Evolutionary conservation across 352 stramenopile species (phyloP).

Genomic region (Phytophthora pseudosyringae): DNA sequence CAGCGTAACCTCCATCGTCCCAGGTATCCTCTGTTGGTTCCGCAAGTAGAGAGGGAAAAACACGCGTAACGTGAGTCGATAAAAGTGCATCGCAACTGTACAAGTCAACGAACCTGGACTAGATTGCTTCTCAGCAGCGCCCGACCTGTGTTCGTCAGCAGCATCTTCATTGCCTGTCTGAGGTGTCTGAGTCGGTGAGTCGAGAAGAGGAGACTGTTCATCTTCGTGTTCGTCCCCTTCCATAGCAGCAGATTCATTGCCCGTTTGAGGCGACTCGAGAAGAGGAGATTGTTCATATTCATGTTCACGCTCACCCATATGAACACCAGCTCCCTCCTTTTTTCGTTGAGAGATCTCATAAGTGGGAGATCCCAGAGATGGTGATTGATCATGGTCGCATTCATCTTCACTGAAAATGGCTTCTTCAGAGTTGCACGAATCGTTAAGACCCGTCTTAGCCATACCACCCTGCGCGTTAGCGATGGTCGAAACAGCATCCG

Average conservation of each 20-base stretch:
- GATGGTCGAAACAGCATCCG: not conserved
- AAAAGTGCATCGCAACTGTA: constrained; percentile 4
- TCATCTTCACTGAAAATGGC: constrained; percentile 2
- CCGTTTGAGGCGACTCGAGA: constrained; percentile 3
- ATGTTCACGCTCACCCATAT: not conserved
- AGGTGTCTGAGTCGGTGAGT: constrained; percentile 25
- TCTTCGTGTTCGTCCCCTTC: constrained; percentile 11
- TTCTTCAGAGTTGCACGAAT: constrained; percentile 1
- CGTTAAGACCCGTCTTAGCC: not conserved
- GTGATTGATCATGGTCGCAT: constrained; percentile 1
- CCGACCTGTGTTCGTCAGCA: constrained; percentile 44
- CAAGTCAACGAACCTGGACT: constrained; percentile 42
- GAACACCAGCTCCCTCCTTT: not conserved
- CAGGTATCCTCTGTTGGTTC: constrained; percentile 21
- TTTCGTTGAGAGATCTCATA: constrained; percentile 1
- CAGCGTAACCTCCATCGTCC: constrained; percentile 27
- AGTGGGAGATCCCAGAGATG: not conserved
- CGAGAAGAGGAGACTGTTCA: constrained; percentile 13
- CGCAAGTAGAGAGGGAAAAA: not conserved
- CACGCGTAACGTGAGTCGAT: constrained; percentile 1
- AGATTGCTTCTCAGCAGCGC: constrained; percentile 35
- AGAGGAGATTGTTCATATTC: constrained; percentile 1
- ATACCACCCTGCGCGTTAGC: not conserved
- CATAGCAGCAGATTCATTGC: not conserved
- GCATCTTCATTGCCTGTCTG: constrained; percentile 35